Conservation (phyloP, 225 moss, liverwort and hornwort genomes). For the Thuidium tamariscinum region DNA sequence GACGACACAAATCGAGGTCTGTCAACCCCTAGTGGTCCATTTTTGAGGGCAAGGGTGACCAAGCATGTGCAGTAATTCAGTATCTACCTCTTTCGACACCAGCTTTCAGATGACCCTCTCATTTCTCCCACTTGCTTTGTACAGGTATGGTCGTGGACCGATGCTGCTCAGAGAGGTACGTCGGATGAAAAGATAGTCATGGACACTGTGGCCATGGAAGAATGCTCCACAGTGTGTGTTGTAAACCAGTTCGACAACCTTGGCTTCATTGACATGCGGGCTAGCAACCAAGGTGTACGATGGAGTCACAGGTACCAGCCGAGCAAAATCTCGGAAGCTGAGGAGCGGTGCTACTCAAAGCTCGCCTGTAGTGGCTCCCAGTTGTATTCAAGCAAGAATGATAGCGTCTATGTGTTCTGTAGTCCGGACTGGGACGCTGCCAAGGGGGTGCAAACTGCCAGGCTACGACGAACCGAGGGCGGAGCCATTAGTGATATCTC, state of each 20-base stretch:
- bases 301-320: constrained; percentile 54
- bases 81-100: neutral
- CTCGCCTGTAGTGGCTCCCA: constrained; percentile 57
- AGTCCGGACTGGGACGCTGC: constrained; percentile 61
- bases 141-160: constrained; percentile 61
- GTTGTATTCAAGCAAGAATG: constrained; percentile 52
- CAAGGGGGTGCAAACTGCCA: constrained; percentile 53
- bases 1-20: neutral
- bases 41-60: neutral
- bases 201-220: constrained; percentile 68
- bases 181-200: constrained; percentile 52
- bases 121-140: neutral
- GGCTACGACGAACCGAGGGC: constrained; percentile 36
- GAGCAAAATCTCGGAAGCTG: constrained; percentile 42
- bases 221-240: constrained; percentile 55
- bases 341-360: constrained; percentile 66
- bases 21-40: neutral
- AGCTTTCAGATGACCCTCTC: neutral
- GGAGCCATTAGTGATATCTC: constrained; percentile 47
- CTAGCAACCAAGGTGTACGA: constrained; percentile 35
- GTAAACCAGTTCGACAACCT: constrained; percentile 60
- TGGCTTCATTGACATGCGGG: constrained; percentile 54
- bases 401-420: constrained; percentile 56
- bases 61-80: neutral
- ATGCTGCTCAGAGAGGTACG: constrained; percentile 27